Evolutionary conservation across 345 rosid genomes (phyloP), one percentile per base, ranked within the genome.

Genomic region (Brassica carinata): DNA sequence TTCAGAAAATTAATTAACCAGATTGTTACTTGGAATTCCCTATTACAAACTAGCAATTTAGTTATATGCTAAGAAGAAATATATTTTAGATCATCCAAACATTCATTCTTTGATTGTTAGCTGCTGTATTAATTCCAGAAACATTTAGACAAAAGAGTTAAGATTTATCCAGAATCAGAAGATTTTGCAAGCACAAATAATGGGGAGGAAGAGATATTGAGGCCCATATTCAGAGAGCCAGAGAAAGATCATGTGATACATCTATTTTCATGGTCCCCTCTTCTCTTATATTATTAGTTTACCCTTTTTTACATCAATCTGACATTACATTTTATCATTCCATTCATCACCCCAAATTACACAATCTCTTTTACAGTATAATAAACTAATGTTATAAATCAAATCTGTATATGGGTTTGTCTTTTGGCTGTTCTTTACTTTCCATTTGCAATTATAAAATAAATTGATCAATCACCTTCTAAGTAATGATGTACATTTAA

Each of bases 201-300:
- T 80, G 74, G 75, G 70, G 75, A 61, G 71, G 71, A 55, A 69
- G 65, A 80, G 75, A 74, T 34, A 48, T 7, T 43, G 79, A 80
- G 83, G 76, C 75, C 79, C 83, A 74, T 74, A 29, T 62, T 68
- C 79, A 38, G 30, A 57, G 69, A 79, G 75, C 38, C 75, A 65
- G 72, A 75, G 72, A 75, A 61, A 79, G 69, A 68, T 68, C 79
- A 73, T 79, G 83, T 79, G 83, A 67, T 59, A 8, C 45, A 40
- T 73, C 64, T 55, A 64, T 72, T 70, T 65, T 57, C 14, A 66
- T 79, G 82, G 82, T 79, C 74, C 82, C 82, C 78, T 79, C 78
- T 67, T 67, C 69, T 58, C 69, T 33, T 67, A 43, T 73, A 72
- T 14, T 40, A 79, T 43, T 18, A 27, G 34, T 67, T 66, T 66